A percentile compares a stretch with the other conserved stretches of the same genome.
phyloP scores from a whole-genome alignment of 768 basidiomycete species.

The Lactarius trivialis region DNA sequence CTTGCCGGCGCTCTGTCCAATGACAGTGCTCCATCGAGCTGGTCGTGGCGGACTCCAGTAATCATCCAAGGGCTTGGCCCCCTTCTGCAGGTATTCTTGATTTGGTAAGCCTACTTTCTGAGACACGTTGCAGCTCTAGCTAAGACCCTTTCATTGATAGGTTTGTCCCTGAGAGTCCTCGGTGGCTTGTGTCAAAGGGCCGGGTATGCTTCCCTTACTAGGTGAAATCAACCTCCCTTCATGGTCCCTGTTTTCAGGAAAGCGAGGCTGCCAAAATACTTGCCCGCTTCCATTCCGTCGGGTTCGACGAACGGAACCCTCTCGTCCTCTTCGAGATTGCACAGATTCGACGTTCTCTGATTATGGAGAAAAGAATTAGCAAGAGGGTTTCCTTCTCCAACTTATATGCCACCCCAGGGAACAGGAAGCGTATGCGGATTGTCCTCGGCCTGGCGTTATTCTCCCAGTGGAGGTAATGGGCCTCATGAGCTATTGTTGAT shows the following conservation, averaged over 20 bases:
- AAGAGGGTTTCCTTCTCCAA: conserved; percentile 43
- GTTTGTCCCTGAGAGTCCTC: conserved; percentile 64
- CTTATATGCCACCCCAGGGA: conserved; percentile 57
- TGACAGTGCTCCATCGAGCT: conserved; percentile 31
- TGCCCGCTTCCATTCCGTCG: conserved; percentile 66
- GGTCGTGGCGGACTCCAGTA: conserved; percentile 64
- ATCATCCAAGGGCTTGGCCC: conserved; percentile 56
- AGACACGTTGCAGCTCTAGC: background rate
- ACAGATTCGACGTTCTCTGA: conserved; percentile 63
- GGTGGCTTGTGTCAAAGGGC: conserved; percentile 59
- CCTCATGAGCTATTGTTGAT: background rate
- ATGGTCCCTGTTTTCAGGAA: conserved; percentile 32
- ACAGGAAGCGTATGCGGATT: conserved; percentile 59
- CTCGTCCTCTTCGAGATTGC: conserved; percentile 47
- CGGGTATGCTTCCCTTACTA: conserved; percentile 34
- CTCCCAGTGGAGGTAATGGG: conserved; percentile 62
- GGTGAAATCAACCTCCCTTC: background rate
- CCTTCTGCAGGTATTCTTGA: conserved; percentile 44
- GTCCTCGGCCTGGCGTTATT: conserved; percentile 63
- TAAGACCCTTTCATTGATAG: conserved; percentile 27
- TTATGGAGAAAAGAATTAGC: conserved; percentile 52
- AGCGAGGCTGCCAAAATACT: conserved; percentile 54
- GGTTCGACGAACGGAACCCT: conserved; percentile 51
- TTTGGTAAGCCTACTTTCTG: conserved; percentile 39
- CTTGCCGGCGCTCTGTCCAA: conserved; percentile 33